Evolutionary conservation across 306 rosid species (phyloP), one percentile per base, ranked within the genome.

Genomic region (Corylus avellana): DNA sequence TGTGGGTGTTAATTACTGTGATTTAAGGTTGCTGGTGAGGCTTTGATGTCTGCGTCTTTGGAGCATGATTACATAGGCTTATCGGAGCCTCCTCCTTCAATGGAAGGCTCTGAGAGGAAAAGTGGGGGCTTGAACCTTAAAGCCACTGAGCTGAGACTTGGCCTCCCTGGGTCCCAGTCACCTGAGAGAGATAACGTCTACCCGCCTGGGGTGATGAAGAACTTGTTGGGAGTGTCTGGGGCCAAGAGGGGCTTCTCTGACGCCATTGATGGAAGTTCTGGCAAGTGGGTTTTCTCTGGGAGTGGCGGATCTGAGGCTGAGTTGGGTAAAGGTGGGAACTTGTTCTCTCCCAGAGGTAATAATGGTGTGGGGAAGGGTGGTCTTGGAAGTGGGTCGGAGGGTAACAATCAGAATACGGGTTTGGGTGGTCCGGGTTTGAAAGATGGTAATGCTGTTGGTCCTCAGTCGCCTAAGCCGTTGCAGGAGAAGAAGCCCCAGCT

Each of bases 81-180:
- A 79, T 47, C 87, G 73, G 87, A 87, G 88, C 79, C 85, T 58
- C 70, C 72, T 84, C 79, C 91, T 78, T 69, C 89, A 49, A 87
- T 88, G 96, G 92, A 91, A 84, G 77, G 80, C 87, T 87, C 88
- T 83, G 73, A 78, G 51, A 85, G 78, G 75, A 58, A 56, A 51
- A 75, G 22, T 73, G 90, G 67, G 70, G 79, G 90, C 29, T 79
- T 90, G 80, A 94, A 94, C 86, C 90, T 91, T 18, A 94, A 85
- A 78, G 98, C 97, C 48, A 94, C 98, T 77, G 97, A 94, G 81
- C 82, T 94, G n/a, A 84, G 98, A 50, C 92, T 94, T 35, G 98
- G 98, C 1, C 79, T 94, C 62, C 98, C 98, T 3, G 98, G 98
- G 1, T 90, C 93, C 12, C 91, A 83, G 77, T 94, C 97, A 32